phyloP scores from a whole-genome alignment of 164 flowering plant genomes.

The Platanus orientalis region DNA sequence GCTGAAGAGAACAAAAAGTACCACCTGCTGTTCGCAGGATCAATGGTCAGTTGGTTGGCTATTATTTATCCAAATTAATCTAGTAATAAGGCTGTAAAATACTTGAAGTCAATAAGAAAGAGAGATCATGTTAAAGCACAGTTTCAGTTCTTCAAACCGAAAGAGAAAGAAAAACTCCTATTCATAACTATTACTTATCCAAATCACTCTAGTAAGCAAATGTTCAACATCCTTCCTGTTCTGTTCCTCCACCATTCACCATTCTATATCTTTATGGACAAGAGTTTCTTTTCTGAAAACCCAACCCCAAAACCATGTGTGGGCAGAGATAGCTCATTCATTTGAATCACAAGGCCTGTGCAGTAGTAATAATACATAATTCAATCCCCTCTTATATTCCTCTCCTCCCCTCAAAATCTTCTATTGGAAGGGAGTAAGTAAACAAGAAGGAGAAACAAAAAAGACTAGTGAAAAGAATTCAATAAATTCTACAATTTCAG shows the following conservation, averaged over 20 bases:
- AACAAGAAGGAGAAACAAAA: slow-evolving; percentile 23
- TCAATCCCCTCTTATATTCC: slow-evolving; percentile 16
- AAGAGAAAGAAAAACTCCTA: slow-evolving; percentile 23
- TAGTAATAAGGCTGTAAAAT: not conserved
- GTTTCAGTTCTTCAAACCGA: slow-evolving; percentile 7
- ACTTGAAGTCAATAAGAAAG: not conserved
- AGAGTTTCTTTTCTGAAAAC: slow-evolving; percentile 31
- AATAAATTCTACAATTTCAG: slow-evolving; percentile 44
- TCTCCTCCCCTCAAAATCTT: slow-evolving; percentile 25
- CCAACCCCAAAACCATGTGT: slow-evolving; percentile 31
- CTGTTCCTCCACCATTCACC: slow-evolving; percentile 28
- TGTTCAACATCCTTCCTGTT: slow-evolving; percentile 41
- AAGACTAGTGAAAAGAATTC: slow-evolving; percentile 43
- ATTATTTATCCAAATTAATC: too few relatives aligned
- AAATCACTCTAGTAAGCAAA: slow-evolving; percentile 35
- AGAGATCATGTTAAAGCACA: slow-evolving; percentile 2
- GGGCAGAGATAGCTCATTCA: slow-evolving; percentile 24
- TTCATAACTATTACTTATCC: slow-evolving; percentile 28
- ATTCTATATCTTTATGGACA: slow-evolving; percentile 36
- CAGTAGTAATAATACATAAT: slow-evolving; percentile 22
- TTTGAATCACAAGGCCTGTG: slow-evolving; percentile 14
- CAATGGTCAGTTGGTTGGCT: too few relatives aligned
- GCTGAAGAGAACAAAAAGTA: slow-evolving; percentile 1
- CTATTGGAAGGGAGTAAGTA: slow-evolving; percentile 27
- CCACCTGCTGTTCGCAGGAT: not conserved